A percentile compares a stretch with the other conserved stretches of the same genome.
These are phyloP conservation scores for Leptosphaerulina australis DNA, from an alignment of 2,329 filamentous ascomycete species.

Conservation along the genomic window DNA sequence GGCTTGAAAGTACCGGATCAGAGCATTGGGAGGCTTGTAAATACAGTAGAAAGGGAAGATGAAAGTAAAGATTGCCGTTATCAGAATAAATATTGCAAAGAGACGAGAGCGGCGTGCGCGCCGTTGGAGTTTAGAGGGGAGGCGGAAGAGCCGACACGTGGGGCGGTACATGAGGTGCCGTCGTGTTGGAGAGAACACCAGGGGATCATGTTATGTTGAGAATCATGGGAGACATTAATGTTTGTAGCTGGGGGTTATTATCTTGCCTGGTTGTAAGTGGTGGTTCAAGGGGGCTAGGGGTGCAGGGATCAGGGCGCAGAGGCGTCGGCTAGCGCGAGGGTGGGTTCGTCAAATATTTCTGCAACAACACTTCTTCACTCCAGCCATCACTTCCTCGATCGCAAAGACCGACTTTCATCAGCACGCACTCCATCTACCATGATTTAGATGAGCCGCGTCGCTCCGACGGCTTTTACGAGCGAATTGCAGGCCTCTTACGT, in stretches of 20 bases:
- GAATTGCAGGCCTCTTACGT: no score
- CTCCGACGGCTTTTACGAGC: not conserved
- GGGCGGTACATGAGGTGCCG: constrained; percentile 35
- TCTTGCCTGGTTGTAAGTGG: not conserved
- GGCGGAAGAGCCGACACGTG: constrained; percentile 41
- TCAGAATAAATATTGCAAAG: constrained; percentile 45
- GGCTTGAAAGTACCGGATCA: constrained; percentile 73
- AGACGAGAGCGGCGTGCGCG: constrained; percentile 47
- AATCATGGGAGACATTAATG: not conserved
- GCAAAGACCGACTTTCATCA: not conserved
- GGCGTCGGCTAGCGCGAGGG: constrained; percentile 2
- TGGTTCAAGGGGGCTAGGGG: constrained; percentile 17
- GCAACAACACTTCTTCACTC: constrained; percentile 1
- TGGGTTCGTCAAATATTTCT: constrained; percentile 11
- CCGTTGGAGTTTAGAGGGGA: constrained; percentile 43
- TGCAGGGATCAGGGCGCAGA: constrained; percentile 4
- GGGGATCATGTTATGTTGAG: constrained; percentile 4
- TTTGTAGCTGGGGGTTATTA: not conserved
- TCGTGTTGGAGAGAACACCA: not conserved
- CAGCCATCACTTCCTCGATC: not conserved
- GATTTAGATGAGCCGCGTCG: not conserved
- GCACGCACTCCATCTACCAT: not conserved
- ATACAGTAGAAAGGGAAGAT: constrained; percentile 63
- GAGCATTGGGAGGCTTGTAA: constrained; percentile 77
- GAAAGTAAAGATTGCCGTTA: constrained; percentile 36